phyloP scores from a whole-genome alignment of 1,139 yeast species.

The Pneumocystis murina region DNA sequence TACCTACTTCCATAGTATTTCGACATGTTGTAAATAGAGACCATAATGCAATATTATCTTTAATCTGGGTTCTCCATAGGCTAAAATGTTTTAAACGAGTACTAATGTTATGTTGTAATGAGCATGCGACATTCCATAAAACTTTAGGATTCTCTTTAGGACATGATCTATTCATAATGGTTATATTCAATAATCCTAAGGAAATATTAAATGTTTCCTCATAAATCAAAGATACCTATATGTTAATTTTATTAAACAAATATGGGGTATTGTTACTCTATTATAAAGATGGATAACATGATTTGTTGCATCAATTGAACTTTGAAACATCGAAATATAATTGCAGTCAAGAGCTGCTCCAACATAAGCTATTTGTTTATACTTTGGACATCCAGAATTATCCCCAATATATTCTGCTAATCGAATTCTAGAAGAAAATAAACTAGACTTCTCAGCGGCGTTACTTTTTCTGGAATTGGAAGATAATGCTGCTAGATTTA shows the following conservation, averaged over 20 bases:
- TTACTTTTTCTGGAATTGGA: conserved; percentile 1
- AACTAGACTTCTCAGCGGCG: conserved; percentile 15
- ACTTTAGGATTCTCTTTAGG: conserved; percentile 16
- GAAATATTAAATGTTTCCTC: conserved; percentile 27
- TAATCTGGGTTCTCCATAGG: conserved; percentile 22
- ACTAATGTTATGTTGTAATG: conserved; percentile 17
- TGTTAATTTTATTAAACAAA: neutral
- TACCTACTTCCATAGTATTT: conserved; percentile 26
- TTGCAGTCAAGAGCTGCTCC: conserved; percentile 30
- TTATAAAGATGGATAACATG: conserved; percentile 24
- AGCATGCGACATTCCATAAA: conserved; percentile 24
- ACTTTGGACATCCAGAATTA: conserved; percentile 25
- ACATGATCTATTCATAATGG: conserved; percentile 17
- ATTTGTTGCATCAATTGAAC: conserved; percentile 21
- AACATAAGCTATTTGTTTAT: conserved; percentile 23
- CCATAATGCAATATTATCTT: conserved; percentile 28
- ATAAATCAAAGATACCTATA: conserved; percentile 20
- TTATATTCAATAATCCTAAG: conserved; percentile 21
- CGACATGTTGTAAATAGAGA: conserved; percentile 25
- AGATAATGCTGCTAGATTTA: neutral
- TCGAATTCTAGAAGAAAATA: conserved; percentile 20
- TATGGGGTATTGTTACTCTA: conserved; percentile 17
- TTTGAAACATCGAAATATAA: conserved; percentile 21
- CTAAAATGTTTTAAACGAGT: conserved; percentile 23
- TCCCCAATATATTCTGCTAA: conserved; percentile 23